phyloP scores from a whole-genome alignment of 2,329 filamentous ascomycete species.

The Xylariaceae sp. region DNA sequence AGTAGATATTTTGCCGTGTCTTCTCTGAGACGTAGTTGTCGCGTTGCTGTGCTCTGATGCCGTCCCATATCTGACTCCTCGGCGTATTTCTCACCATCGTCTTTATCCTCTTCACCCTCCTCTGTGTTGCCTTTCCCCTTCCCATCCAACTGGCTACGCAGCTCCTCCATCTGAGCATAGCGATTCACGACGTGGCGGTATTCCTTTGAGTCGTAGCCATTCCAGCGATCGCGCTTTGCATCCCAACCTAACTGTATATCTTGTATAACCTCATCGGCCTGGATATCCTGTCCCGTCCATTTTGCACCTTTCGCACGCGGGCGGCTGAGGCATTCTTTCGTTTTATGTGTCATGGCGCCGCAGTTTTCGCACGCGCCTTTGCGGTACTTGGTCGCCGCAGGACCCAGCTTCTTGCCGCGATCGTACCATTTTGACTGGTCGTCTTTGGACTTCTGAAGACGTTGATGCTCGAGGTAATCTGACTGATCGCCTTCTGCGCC shows the following conservation, averaged over 20 bases:
- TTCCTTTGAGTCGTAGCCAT: conserved; percentile 89
- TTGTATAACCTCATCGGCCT: conserved; percentile 84
- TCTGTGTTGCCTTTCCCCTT: conserved; percentile 34
- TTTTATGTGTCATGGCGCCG: conserved; percentile 93
- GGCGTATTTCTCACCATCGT: conserved; percentile 72
- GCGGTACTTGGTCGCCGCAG: conserved; percentile 91
- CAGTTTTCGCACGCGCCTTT: conserved; percentile 99
- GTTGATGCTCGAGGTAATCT: conserved; percentile 96
- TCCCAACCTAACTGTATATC: conserved; percentile 90
- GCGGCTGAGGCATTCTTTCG: conserved; percentile 85
- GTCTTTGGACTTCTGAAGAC: conserved; percentile 70
- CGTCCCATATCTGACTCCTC: conserved; percentile 97
- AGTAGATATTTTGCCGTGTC: conserved; percentile 96
- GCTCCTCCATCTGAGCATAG: conserved; percentile 77
- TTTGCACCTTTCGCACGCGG: conserved; percentile 86
- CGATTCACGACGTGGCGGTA: conserved; percentile 85
- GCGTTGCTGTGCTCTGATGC: conserved; percentile 83
- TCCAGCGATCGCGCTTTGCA: conserved; percentile 96
- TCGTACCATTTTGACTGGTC: conserved; percentile 86
- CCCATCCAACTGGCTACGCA: conserved; percentile 52
- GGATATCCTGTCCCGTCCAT: conserved; percentile 89
- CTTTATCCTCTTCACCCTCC: conserved; percentile 48
- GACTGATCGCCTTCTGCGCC: conserved; percentile 65
- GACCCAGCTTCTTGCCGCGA: conserved; percentile 75
- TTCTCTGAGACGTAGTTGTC: conserved; percentile 86